Percentiles rank a stretch among this genome's conserved stretches.
Conservation (phyloP, 805 yeast species). For the Kodamaea fukazawae region DNA sequence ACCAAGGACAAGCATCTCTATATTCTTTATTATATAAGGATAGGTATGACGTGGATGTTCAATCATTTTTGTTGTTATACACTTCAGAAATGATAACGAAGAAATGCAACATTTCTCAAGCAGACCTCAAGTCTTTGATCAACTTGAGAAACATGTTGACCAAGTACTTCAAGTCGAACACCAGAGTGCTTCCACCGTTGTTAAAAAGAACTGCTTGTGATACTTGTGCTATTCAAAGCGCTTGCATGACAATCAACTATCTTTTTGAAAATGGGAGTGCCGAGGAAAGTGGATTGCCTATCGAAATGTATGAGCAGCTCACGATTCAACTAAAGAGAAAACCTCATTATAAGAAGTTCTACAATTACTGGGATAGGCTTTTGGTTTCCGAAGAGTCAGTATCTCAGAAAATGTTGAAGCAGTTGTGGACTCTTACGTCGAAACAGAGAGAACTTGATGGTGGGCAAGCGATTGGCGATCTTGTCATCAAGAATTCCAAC, state of each 20-base stretch:
- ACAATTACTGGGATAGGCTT: conserved; percentile 68
- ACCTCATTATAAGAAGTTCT: conserved; percentile 50
- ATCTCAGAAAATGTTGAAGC: conserved; percentile 48
- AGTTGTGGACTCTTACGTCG: conserved; percentile 66
- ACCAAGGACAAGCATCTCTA: conserved; percentile 82
- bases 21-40: conserved; percentile 80
- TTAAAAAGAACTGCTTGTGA: conserved; percentile 55
- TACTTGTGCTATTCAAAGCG: conserved; percentile 51
- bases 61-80: conserved; percentile 68
- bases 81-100: conserved; percentile 58
- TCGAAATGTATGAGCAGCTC: conserved; percentile 44
- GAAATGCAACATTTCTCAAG: conserved; percentile 48
- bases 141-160: conserved; percentile 73
- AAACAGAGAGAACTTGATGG: conserved; percentile 56
- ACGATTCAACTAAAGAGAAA: conserved; percentile 50
- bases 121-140: conserved; percentile 65
- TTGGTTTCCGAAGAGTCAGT: conserved; percentile 73
- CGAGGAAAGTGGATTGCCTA: conserved; percentile 51
- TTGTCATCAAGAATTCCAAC: conserved; percentile 37
- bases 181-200: conserved; percentile 52
- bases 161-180: conserved; percentile 49
- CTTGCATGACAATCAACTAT: conserved; percentile 66
- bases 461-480: conserved; percentile 57
- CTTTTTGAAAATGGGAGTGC: conserved; percentile 58
- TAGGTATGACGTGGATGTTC: conserved; percentile 67